Evolutionary conservation across 169 alveolate genomes (phyloP).

Genomic region (Plasmodium vinckei): DNA sequence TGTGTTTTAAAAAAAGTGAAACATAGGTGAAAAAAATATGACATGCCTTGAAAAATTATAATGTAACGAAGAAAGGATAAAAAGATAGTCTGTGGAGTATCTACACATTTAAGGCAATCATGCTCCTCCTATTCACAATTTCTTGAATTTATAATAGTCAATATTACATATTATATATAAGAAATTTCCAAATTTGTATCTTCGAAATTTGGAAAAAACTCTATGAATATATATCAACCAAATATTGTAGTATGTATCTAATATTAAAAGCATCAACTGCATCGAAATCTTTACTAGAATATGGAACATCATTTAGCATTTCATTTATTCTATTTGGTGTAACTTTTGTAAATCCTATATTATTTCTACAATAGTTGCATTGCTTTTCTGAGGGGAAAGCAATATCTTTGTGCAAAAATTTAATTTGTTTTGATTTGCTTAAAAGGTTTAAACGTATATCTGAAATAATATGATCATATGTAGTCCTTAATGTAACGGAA

Average conservation of each 20-base stretch:
- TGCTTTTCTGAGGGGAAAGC: conserved; percentile 44
- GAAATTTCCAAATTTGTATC: no score
- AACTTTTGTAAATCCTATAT: conserved; percentile 47
- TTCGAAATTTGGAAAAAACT: no score
- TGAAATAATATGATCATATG: conserved; percentile 26
- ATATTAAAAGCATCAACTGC: conserved; percentile 46
- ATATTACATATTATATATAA: no score
- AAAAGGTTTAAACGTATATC: not conserved
- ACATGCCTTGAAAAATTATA: no score
- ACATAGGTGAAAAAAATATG: no score
- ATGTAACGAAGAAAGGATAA: no score
- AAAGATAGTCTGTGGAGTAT: no score
- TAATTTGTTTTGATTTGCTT: not conserved
- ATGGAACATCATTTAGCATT: conserved; percentile 1
- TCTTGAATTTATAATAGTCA: no score
- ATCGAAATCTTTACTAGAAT: conserved; percentile 26
- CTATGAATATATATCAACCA: conserved; percentile 22
- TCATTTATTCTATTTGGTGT: conserved; percentile 7
- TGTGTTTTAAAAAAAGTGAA: no score
- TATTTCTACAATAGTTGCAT: conserved; percentile 46
- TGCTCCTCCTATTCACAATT: no score
- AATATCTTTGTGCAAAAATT: conserved; percentile 38
- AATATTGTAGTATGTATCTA: conserved; percentile 9
- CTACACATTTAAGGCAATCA: no score
- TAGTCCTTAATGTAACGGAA: conserved; percentile 43